Conservation (phyloP, 352 stramenopile species). For the Lagenidium sp. region DNA sequence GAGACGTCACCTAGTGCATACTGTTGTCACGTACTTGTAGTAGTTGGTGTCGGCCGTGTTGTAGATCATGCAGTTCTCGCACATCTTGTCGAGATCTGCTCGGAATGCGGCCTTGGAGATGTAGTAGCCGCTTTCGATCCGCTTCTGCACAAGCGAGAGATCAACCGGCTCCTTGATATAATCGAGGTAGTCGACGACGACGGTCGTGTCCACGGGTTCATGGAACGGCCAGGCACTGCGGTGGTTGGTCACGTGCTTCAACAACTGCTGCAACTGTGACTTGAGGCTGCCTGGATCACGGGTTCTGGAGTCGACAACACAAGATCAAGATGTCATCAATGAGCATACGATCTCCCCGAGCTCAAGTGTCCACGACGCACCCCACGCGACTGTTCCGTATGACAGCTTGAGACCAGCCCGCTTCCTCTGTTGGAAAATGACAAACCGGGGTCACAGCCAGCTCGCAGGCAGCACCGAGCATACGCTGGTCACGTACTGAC, state of each 20-base stretch:
- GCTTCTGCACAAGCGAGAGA: conserved; percentile 73
- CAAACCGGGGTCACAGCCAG: not conserved
- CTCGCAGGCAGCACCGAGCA: conserved; percentile 1
- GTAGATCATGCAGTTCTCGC: conserved; percentile 96
- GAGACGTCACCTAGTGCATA: too few species aligned
- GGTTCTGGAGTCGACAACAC: conserved; percentile 21
- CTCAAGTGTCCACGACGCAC: conserved; percentile 16
- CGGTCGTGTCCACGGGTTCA: conserved; percentile 92
- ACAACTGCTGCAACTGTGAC: conserved; percentile 77
- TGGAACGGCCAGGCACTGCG: conserved; percentile 97
- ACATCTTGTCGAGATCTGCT: conserved; percentile 95
- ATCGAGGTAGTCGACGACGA: conserved; percentile 96
- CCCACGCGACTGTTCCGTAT: conserved; percentile 83
- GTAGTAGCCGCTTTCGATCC: conserved; percentile 84
- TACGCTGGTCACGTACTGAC: conserved; percentile 51
- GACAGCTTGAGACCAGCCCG: conserved; percentile 73
- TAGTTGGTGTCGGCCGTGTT: conserved; percentile 95
- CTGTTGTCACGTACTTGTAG: conserved; percentile 86
- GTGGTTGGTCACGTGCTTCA: conserved; percentile 90
- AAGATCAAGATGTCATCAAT: not conserved
- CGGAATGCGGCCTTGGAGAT: conserved; percentile 88
- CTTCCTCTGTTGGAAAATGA: conserved; percentile 46
- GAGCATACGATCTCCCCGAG: not conserved
- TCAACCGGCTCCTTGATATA: conserved; percentile 96
- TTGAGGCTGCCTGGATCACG: conserved; percentile 77